These are phyloP conservation scores for Pleurotus sapidus DNA, from an alignment of 768 basidiomycete species.

Conservation along the genomic window DNA sequence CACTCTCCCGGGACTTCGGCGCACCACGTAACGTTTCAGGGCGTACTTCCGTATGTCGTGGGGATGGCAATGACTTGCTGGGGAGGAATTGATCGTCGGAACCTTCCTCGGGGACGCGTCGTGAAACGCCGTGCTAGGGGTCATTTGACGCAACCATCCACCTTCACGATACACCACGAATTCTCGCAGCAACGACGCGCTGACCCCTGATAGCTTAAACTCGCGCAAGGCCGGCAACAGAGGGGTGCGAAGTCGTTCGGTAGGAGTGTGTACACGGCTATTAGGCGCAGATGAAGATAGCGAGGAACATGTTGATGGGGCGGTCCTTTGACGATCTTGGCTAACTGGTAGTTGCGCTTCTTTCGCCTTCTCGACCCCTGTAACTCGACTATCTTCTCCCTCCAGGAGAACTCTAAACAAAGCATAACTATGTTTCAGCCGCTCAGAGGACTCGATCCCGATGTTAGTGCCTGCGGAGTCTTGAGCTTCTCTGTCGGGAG, in stretches of 20 bases:
- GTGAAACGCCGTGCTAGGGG: too few species aligned
- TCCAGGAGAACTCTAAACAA: conserved; percentile 34
- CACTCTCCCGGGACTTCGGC: conserved; percentile 11
- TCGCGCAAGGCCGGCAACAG: conserved; percentile 19
- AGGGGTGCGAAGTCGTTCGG: conserved; percentile 6
- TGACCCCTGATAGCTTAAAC: conserved; percentile 19
- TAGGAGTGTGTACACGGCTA: neutral
- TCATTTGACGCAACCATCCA: neutral
- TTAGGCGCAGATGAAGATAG: neutral
- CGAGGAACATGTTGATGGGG: neutral
- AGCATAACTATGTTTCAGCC: conserved; percentile 11
- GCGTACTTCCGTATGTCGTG: neutral
- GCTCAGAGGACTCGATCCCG: neutral
- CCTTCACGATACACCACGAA: conserved; percentile 18
- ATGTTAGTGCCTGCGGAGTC: neutral
- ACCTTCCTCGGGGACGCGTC: neutral
- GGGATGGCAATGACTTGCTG: neutral
- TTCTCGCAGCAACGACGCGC: conserved; percentile 14
- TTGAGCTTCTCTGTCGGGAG: neutral
- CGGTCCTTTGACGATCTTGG: conserved; percentile 7
- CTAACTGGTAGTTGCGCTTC: neutral
- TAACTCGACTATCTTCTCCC: conserved; percentile 1
- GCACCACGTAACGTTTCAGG: neutral
- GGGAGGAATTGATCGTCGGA: neutral
- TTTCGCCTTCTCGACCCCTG: neutral